These are phyloP conservation scores for Purpureocillium lavendulum DNA, from an alignment of 2,329 filamentous ascomycete species.

Conservation along the genomic window DNA sequence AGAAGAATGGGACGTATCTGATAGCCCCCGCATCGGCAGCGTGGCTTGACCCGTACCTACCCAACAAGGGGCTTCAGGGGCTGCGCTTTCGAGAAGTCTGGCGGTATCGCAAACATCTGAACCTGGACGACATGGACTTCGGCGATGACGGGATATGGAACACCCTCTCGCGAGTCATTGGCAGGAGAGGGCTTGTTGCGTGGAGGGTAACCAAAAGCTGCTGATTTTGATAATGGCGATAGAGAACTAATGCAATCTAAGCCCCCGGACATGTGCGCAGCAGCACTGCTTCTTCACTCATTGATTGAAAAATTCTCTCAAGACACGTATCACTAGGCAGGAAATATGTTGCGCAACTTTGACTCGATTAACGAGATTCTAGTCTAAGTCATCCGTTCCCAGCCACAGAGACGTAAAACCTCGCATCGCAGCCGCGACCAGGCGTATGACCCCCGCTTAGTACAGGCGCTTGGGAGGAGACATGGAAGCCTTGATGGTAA, in stretches of 20 bases:
- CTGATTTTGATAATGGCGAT: constrained; percentile 1
- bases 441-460: constrained; percentile 43
- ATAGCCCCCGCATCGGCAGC: constrained; percentile 65
- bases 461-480: constrained; percentile 96
- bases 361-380: constrained; percentile 5
- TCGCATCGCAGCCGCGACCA: constrained; percentile 10
- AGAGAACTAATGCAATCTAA: not conserved
- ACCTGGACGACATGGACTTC: constrained; percentile 75
- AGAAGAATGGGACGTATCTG: constrained; percentile 58
- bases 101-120: constrained; percentile 59
- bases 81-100: constrained; percentile 63
- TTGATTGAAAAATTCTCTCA: too few species aligned
- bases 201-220: constrained; percentile 61
- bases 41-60: constrained; percentile 57
- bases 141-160: constrained; percentile 67
- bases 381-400: constrained; percentile 4
- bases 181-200: constrained; percentile 50
- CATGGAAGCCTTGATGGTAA: constrained; percentile 99
- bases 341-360: constrained; percentile 1
- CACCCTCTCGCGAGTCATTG: constrained; percentile 60
- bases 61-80: constrained; percentile 50
- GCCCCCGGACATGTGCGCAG: not conserved
- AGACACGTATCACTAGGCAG: too few species aligned
- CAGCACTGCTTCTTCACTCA: too few species aligned
- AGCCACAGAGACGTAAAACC: not conserved